Percentiles rank a stretch among this genome's conserved stretches.
Evolutionary conservation across 345 rosid species (phyloP).

Genomic region (Ceriops decandra): DNA sequence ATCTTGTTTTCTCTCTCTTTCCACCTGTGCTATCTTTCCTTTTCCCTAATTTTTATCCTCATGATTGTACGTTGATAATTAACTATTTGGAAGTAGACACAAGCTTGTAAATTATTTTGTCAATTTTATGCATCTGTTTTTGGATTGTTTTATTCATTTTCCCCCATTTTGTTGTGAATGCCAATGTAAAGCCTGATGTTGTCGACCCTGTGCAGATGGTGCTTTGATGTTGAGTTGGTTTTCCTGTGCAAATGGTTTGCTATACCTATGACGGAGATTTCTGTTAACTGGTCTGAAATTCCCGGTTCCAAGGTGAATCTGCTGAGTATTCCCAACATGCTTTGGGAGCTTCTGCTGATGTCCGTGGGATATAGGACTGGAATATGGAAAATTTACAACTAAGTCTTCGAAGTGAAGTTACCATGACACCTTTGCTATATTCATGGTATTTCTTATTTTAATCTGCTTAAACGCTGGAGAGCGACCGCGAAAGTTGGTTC

Average conservation of each 20-base stretch:
- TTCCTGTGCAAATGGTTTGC: slow-evolving; percentile 76
- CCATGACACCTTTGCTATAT: background rate
- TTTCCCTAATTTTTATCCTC: too few species aligned
- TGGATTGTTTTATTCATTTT: background rate
- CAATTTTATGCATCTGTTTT: background rate
- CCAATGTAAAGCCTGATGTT: background rate
- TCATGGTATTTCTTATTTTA: background rate
- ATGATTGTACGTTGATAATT: too few species aligned
- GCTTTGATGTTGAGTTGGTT: slow-evolving; percentile 94
- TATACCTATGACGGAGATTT: slow-evolving; percentile 74
- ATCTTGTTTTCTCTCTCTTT: too few species aligned
- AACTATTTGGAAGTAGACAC: too few species aligned
- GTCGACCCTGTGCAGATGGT: slow-evolving; percentile 63
- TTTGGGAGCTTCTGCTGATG: slow-evolving; percentile 94
- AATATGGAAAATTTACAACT: slow-evolving; percentile 59
- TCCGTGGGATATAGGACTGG: slow-evolving; percentile 80
- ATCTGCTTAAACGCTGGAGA: slow-evolving; percentile 1
- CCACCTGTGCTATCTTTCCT: too few species aligned
- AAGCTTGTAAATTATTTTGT: too few species aligned
- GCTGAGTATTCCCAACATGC: slow-evolving; percentile 91
- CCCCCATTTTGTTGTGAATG: background rate
- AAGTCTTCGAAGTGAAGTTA: slow-evolving; percentile 17
- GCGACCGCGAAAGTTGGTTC: too few species aligned
- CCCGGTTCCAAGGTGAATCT: slow-evolving; percentile 94
- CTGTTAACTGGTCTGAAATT: slow-evolving; percentile 92